phyloP scores from a whole-genome alignment of 2,329 filamentous ascomycete species.

The Aschersonia sp. region DNA sequence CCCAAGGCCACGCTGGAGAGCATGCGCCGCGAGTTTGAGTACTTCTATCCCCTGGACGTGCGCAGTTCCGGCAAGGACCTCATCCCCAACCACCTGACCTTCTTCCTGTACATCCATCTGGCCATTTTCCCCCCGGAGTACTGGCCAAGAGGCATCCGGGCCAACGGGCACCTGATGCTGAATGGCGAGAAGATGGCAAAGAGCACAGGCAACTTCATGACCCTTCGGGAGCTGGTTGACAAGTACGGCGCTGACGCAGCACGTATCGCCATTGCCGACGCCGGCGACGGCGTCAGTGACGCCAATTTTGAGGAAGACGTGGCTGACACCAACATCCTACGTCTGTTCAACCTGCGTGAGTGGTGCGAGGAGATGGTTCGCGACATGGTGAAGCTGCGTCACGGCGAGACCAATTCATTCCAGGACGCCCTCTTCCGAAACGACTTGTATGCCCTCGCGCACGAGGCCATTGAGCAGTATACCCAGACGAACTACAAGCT shows the following conservation, averaged over 20 bases:
- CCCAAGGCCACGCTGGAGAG: conserved; percentile 56
- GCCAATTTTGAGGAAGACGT: conserved; percentile 96
- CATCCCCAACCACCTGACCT: conserved; percentile 87
- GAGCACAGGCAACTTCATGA: conserved; percentile 94
- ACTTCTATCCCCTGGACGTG: conserved; percentile 90
- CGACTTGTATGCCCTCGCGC: conserved; percentile 75
- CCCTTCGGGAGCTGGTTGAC: conserved; percentile 65
- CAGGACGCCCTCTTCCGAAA: conserved; percentile 87
- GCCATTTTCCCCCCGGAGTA: conserved; percentile 79
- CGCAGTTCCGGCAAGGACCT: conserved; percentile 84
- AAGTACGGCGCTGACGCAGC: conserved; percentile 95
- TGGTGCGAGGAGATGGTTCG: conserved; percentile 81
- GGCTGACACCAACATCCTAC: conserved; percentile 80
- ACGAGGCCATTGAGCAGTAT: conserved; percentile 67
- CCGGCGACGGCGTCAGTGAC: conserved; percentile 85
- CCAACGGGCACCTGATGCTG: conserved; percentile 84
- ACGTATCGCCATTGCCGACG: conserved; percentile 82
- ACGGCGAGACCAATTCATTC: conserved; percentile 61
- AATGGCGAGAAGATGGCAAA: conserved; percentile 99
- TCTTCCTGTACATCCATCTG: conserved; percentile 87
- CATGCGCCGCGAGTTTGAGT: conserved; percentile 86
- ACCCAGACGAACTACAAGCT: conserved; percentile 61
- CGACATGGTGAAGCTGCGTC: conserved; percentile 53
- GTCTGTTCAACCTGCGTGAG: conserved; percentile 66
- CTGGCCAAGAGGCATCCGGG: conserved; percentile 75